Evolutionary conservation across 768 basidiomycete species (phyloP).

Genomic region (Kwoniella pini): DNA sequence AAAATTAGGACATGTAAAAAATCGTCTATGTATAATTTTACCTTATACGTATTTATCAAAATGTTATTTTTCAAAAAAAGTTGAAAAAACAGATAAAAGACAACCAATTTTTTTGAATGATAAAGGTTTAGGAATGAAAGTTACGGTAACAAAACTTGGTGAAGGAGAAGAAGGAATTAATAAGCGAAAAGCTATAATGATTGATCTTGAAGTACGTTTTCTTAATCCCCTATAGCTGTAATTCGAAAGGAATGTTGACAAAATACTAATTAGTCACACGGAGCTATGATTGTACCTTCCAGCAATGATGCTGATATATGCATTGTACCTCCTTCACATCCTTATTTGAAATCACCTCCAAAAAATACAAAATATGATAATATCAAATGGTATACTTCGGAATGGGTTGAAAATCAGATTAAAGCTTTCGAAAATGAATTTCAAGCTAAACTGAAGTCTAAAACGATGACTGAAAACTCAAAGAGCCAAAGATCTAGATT

Average conservation of each 20-base stretch:
- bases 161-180: not conserved
- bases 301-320: not conserved
- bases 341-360: not conserved
- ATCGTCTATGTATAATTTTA: not conserved
- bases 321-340: not conserved
- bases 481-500: not conserved
- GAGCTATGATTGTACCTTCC: conserved; percentile 12
- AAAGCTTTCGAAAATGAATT: not conserved
- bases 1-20: not conserved
- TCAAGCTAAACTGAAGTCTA: not conserved
- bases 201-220: conserved; percentile 17
- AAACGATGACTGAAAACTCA: conserved; percentile 3
- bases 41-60: conserved; percentile 12
- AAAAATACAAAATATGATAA: not conserved
- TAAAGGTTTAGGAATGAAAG: conserved; percentile 1
- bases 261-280: not conserved
- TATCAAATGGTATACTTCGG: not conserved
- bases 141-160: conserved; percentile 1
- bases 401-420: conserved; percentile 11
- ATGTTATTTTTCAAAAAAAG: conserved; percentile 16
- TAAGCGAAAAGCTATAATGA: conserved; percentile 7
- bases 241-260: no score
- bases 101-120: conserved; percentile 1
- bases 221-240: not conserved
- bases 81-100: not conserved